Conservation (phyloP, 2,329 filamentous ascomycete species). For the Mycosphaerella sp. region DNA sequence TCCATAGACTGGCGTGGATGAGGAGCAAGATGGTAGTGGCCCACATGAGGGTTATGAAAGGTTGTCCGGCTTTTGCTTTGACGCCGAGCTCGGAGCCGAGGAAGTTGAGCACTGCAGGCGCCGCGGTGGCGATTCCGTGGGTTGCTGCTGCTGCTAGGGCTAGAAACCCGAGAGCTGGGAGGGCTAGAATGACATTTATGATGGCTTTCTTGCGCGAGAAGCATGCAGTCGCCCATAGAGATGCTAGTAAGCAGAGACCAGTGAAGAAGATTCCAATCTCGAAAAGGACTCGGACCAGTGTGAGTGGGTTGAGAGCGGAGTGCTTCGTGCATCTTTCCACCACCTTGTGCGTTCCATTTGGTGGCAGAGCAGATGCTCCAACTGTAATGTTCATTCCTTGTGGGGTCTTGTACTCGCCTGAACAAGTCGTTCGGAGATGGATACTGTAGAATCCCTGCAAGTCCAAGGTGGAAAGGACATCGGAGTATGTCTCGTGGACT, state of each 20-base stretch:
- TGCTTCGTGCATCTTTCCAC: conserved; percentile 50
- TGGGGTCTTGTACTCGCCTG: conserved; percentile 39
- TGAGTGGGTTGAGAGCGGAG: conserved; percentile 48
- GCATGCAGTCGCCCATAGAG: conserved; percentile 41
- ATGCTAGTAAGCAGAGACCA: conserved; percentile 45
- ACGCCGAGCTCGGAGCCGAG: conserved; percentile 48
- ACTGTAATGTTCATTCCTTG: conserved; percentile 41
- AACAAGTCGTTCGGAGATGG: conserved; percentile 56
- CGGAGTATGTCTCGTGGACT: conserved; percentile 34
- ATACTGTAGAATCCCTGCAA: conserved; percentile 57
- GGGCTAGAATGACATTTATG: conserved; percentile 46
- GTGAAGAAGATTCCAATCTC: conserved; percentile 50
- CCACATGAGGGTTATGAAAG: conserved; percentile 57
- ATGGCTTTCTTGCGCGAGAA: conserved; percentile 37
- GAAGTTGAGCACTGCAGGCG: conserved; percentile 48
- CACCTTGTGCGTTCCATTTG: conserved; percentile 42
- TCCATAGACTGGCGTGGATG: conserved; percentile 21
- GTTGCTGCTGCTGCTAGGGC: conserved; percentile 70
- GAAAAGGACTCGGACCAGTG: conserved; percentile 55
- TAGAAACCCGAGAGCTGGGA: conserved; percentile 51
- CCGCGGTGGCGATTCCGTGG: conserved; percentile 56
- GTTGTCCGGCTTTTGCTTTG: conserved; percentile 45
- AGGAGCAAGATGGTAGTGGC: conserved; percentile 40
- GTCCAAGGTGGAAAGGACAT: conserved; percentile 45
- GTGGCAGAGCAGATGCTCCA: conserved; percentile 17